Evolutionary conservation across 345 rosid species (phyloP).

Genomic region (Rhodomyrtus tomentosa): DNA sequence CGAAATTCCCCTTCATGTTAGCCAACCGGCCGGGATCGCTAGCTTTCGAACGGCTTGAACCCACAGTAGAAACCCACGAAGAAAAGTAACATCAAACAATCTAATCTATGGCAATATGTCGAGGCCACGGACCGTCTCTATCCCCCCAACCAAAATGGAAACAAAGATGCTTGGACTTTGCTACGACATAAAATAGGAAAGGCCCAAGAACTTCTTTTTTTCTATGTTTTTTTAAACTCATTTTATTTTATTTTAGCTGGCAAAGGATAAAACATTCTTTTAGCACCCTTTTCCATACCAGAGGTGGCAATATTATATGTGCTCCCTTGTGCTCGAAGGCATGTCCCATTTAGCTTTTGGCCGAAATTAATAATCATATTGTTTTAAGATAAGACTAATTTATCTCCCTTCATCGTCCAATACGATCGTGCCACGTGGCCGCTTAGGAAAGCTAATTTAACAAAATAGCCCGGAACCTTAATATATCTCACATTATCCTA

Average conservation of each 20-base stretch:
- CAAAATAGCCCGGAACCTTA: background rate
- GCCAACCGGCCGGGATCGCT: no score
- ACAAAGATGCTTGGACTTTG: background rate
- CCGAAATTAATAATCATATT: background rate
- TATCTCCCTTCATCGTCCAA: background rate
- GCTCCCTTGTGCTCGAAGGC: background rate
- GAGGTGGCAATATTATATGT: background rate
- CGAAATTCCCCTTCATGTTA: background rate
- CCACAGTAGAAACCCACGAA: background rate
- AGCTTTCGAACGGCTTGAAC: background rate
- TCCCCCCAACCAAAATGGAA: background rate
- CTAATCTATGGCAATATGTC: background rate
- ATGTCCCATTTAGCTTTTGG: background rate
- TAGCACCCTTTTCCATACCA: background rate
- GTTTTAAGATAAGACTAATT: background rate
- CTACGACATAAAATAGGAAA: background rate
- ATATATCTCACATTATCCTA: background rate
- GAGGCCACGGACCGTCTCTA: background rate
- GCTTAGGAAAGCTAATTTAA: background rate
- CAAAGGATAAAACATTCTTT: background rate
- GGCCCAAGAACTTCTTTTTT: background rate
- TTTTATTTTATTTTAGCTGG: background rate
- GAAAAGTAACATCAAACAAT: background rate
- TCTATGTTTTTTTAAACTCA: background rate
- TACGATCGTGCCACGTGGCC: background rate